A percentile compares a stretch with the other conserved stretches of the same genome.
These are phyloP conservation scores for Salix viminalis DNA, from an alignment of 345 rosid species.

Conservation along the genomic window DNA sequence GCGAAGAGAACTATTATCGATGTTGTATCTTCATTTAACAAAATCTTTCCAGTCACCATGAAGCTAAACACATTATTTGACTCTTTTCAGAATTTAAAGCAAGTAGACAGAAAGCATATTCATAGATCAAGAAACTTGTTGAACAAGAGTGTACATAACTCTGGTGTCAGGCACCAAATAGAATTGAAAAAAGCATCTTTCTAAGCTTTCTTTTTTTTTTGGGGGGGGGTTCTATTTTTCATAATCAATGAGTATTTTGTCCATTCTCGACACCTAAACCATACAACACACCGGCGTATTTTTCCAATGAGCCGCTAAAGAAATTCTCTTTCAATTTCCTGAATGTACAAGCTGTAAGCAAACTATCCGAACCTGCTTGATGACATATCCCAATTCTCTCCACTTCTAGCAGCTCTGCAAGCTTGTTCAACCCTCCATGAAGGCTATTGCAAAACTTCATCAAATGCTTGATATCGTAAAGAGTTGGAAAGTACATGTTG, in stretches of 20 bases:
- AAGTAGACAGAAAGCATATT: background rate
- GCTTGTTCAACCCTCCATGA: constrained; percentile 75
- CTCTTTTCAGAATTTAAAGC: background rate
- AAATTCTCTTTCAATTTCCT: constrained; percentile 60
- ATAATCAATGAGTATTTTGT: constrained; percentile 37
- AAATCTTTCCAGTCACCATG: background rate
- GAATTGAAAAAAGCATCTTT: constrained; percentile 11
- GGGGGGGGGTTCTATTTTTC: background rate
- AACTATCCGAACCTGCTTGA: constrained; percentile 82
- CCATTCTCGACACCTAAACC: constrained; percentile 74
- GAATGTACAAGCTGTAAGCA: constrained; percentile 72
- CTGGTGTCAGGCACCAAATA: constrained; percentile 16
- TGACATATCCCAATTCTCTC: constrained; percentile 69
- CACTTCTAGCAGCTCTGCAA: constrained; percentile 62
- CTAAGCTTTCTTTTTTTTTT: background rate
- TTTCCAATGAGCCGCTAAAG: constrained; percentile 57
- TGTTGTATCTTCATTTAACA: background rate
- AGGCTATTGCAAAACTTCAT: constrained; percentile 67
- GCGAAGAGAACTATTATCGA: background rate
- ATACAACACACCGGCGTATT: constrained; percentile 67
- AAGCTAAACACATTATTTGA: background rate
- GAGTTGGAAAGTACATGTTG: constrained; percentile 48
- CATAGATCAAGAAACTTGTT: constrained; percentile 18
- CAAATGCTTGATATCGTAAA: constrained; percentile 67
- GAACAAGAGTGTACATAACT: constrained; percentile 26